Evolutionary conservation across 495 filamentous ascomycete genomes (phyloP).

Genomic region (Beverwykella pulmonaria): DNA sequence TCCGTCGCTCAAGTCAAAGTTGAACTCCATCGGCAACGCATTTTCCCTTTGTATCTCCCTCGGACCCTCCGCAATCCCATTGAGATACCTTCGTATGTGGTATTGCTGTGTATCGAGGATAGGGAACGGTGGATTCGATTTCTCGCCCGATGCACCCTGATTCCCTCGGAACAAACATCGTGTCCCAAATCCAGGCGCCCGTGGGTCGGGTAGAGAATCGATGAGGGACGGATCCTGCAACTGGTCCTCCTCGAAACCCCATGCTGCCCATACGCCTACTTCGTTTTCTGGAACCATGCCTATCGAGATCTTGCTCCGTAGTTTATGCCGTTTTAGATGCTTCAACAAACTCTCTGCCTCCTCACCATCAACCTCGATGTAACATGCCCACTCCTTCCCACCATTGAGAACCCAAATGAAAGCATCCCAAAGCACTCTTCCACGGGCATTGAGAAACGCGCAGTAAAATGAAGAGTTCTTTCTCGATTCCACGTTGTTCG

Average conservation of each 20-base stretch:
- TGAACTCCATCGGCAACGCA: slow-evolving; percentile 78
- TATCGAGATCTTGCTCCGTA: slow-evolving; percentile 76
- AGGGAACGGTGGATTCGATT: slow-evolving; percentile 23
- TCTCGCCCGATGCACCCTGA: neutral
- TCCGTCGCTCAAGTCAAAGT: slow-evolving; percentile 78
- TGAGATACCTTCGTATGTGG: slow-evolving; percentile 66
- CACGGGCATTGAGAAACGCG: slow-evolving; percentile 83
- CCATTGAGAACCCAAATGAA: slow-evolving; percentile 70
- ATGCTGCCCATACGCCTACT: slow-evolving; percentile 62
- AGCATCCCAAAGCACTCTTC: slow-evolving; percentile 81
- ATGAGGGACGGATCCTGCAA: slow-evolving; percentile 22
- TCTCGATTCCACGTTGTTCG: slow-evolving; percentile 65
- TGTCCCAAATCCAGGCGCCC: slow-evolving; percentile 70
- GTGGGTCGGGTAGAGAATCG: slow-evolving; percentile 35
- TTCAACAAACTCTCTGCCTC: slow-evolving; percentile 62
- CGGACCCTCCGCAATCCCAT: slow-evolving; percentile 83
- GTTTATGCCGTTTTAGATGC: slow-evolving; percentile 80
- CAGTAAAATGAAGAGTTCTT: slow-evolving; percentile 60
- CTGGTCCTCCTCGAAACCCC: slow-evolving; percentile 51
- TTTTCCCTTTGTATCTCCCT: slow-evolving; percentile 68
- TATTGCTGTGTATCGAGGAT: slow-evolving; percentile 54
- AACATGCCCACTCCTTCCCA: slow-evolving; percentile 58
- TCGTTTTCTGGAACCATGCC: slow-evolving; percentile 65
- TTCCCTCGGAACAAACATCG: slow-evolving; percentile 41
- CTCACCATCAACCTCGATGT: slow-evolving; percentile 78